A percentile compares a stretch with the other conserved stretches of the same genome.
Conservation (phyloP, 2,329 filamentous ascomycete genomes). For the Orbilia ellipsospora region DNA sequence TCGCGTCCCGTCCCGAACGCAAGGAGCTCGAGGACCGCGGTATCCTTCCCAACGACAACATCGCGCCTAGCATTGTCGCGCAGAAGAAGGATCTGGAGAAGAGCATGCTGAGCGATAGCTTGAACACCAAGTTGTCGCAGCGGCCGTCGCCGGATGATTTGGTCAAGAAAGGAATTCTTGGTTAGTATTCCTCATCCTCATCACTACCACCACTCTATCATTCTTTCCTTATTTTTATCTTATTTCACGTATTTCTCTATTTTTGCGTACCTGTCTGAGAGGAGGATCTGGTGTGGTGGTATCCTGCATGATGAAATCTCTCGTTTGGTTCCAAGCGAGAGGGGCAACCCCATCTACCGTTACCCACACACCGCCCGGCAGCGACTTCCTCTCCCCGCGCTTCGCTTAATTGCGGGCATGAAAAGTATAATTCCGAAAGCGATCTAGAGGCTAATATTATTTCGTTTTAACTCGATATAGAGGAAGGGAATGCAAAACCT, state of each 20-base stretch:
- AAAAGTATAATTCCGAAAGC: not conserved
- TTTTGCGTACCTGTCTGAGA: not conserved
- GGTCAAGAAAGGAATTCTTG: constrained; percentile 58
- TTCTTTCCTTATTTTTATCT: not conserved
- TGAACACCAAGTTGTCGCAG: constrained; percentile 58
- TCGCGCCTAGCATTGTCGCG: constrained; percentile 56
- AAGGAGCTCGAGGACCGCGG: constrained; percentile 58
- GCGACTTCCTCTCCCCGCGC: too few species aligned
- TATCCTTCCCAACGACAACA: constrained; percentile 57
- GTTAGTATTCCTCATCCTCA: constrained; percentile 47
- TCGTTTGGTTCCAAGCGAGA: too few species aligned
- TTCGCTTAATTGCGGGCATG: not conserved
- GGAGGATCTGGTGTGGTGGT: too few species aligned
- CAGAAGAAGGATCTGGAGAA: constrained; percentile 59
- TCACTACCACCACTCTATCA: too few species aligned
- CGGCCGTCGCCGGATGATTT: constrained; percentile 57
- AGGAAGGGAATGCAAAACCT: constrained; percentile 2
- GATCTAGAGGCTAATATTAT: not conserved
- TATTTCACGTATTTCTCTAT: not conserved
- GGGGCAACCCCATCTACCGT: too few species aligned
- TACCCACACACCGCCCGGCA: too few species aligned
- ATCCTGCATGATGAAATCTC: too few species aligned
- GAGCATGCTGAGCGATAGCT: constrained; percentile 58
- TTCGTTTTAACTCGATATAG: not conserved
- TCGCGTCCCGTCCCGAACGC: constrained; percentile 57